Evolutionary conservation across 768 basidiomycete species (phyloP), one percentile per base, ranked within the genome.

Genomic region (Mycena alexandri): DNA sequence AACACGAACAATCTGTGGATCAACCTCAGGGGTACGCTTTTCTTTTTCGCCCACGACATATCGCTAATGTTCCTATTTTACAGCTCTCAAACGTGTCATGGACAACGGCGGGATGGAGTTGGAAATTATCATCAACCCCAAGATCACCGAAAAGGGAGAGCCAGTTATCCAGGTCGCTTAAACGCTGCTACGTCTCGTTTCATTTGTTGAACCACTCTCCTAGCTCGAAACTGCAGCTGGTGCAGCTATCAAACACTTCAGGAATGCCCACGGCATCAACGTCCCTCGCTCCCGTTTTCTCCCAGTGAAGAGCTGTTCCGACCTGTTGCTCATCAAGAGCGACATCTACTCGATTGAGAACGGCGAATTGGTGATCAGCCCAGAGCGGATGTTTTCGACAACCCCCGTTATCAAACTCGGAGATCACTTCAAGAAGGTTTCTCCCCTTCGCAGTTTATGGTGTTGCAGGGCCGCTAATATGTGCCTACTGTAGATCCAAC

Each of bases 371-470:
- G 86, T 94, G 67, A 91, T 97, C 84, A 94, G 92, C 75, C 87
- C 88, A 66, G 84, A 87, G 44, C 82, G 94, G 71, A 91, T 94
- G 89, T 95, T 96, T 74, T 87, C 86, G 72, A 91, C 88, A n/a
- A 90, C 93, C n/a, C 97, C 96, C 17, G 95, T 97, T 54, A 93
- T 98, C 85, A 97, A 98, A 83, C 89, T 98, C 47, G 95, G 96
- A 44, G 94, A 96, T 78, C 93, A 93, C 77, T 98, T 99, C 89
- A 98, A 96, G 86, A 96, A 94, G 89, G 93, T 93, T 66, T 2
- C 9, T 3, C 51, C 47, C 76, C 14, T 29, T 60, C 24, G 36
- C 11, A 21, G 53, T 52, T 41, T 24, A 16, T n/a, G 0, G 14
- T 42, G 46, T 29, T 17, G 41, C 21, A n/a, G 19, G 21, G 34